A percentile compares a stretch with the other conserved stretches of the same genome.
phyloP scores from a whole-genome alignment of 345 rosid genomes.

The Iberis pinnata region DNA sequence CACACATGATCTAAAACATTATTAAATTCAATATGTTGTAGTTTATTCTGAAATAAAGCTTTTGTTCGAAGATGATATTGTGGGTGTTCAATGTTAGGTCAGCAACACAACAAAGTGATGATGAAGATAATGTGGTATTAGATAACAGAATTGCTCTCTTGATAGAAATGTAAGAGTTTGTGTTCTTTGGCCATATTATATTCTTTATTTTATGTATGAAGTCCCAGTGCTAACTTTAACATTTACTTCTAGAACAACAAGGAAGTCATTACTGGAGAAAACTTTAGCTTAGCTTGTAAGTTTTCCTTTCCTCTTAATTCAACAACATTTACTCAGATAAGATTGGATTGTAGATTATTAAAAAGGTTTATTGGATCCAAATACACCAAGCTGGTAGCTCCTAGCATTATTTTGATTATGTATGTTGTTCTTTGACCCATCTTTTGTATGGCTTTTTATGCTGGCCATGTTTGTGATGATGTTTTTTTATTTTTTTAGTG shows the following conservation, averaged over 20 bases:
- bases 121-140: conserved; percentile 75
- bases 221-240: background rate
- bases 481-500: too few species aligned
- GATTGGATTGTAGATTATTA: background rate
- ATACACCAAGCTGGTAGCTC: background rate
- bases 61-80: conserved; percentile 25
- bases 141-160: conserved; percentile 95
- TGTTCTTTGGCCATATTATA: background rate
- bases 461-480: conserved; percentile 99
- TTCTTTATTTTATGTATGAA: conserved; percentile 1
- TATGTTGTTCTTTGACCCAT: conserved; percentile 6
- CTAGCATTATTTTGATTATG: background rate
- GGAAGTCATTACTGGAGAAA: conserved; percentile 83
- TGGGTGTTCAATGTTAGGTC: conserved; percentile 62
- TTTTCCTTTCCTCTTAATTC: conserved; percentile 90
- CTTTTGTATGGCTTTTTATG: conserved; percentile 41
- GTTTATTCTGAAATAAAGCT: too few species aligned
- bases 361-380: background rate
- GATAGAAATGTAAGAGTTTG: conserved; percentile 71
- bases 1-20: background rate
- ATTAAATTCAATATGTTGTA: too few species aligned
- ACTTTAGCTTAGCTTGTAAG: conserved; percentile 76
- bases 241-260: conserved; percentile 31
- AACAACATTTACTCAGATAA: conserved; percentile 77
- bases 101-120: conserved; percentile 58